A percentile compares a stretch with the other conserved stretches of the same genome.
Conservation (phyloP, 345 rosid species). For the Lumnitzera littorea region DNA sequence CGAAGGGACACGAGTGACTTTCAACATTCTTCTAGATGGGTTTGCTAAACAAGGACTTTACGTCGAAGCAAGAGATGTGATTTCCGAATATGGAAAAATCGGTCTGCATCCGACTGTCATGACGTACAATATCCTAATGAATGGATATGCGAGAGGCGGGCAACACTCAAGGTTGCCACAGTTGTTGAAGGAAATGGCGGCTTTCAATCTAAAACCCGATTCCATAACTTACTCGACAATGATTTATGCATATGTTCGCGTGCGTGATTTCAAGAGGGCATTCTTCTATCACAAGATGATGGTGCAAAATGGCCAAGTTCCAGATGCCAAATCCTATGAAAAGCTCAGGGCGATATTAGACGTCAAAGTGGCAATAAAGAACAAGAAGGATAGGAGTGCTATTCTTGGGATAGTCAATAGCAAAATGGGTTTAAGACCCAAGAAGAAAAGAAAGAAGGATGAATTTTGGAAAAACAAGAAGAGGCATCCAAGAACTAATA, state of each 20-base stretch:
- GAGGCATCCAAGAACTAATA: constrained; percentile 16
- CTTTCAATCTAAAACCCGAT: constrained; percentile 65
- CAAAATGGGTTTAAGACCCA: constrained; percentile 54
- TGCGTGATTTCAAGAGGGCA: constrained; percentile 82
- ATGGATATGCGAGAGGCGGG: constrained; percentile 85
- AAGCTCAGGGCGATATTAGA: constrained; percentile 75
- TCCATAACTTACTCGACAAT: constrained; percentile 75
- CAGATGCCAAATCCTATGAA: constrained; percentile 61
- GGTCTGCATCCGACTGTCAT: constrained; percentile 75
- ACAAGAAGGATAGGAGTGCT: constrained; percentile 64
- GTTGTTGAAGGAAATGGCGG: constrained; percentile 72
- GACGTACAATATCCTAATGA: constrained; percentile 93
- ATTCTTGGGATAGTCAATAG: constrained; percentile 76
- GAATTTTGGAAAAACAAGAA: constrained; percentile 84
- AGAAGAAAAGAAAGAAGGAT: constrained; percentile 70
- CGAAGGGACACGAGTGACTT: constrained; percentile 64
- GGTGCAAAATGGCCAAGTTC: constrained; percentile 77
- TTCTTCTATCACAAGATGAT: constrained; percentile 82
- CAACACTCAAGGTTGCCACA: constrained; percentile 74
- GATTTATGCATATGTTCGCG: constrained; percentile 81
- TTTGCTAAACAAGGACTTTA: constrained; percentile 86
- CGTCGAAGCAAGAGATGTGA: constrained; percentile 73
- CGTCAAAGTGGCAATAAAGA: constrained; percentile 62
- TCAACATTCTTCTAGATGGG: constrained; percentile 78
- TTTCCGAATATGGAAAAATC: constrained; percentile 65